These are phyloP conservation scores for Pseudonitzschia multiseries DNA, from an alignment of 108 stramenopile genomes.

Conservation along the genomic window DNA sequence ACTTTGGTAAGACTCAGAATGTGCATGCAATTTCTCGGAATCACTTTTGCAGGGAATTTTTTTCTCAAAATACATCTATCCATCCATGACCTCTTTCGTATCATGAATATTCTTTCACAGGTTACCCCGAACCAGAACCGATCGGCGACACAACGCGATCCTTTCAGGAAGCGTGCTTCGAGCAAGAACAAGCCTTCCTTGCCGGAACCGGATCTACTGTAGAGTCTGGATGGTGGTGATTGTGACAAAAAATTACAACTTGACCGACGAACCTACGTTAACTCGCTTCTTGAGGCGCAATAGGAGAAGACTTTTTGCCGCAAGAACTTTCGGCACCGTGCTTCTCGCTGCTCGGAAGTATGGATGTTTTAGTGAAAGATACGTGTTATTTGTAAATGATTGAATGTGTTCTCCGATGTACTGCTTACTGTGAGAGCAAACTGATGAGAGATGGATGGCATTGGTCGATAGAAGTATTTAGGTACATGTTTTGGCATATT, in stretches of 20 bases:
- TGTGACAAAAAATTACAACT: background rate
- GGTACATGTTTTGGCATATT: too few species aligned
- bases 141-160: slow-evolving; percentile 4
- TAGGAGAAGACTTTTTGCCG: too few species aligned
- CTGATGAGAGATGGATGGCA: too few species aligned
- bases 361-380: too few species aligned
- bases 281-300: too few species aligned
- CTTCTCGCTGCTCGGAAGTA: too few species aligned
- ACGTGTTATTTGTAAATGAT: too few species aligned
- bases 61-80: background rate
- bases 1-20: slow-evolving; percentile 3
- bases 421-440: too few species aligned
- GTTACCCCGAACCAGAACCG: slow-evolving; percentile 3
- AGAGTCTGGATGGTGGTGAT: background rate
- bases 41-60: background rate
- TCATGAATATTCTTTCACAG: background rate
- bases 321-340: too few species aligned
- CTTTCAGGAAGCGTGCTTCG: background rate
- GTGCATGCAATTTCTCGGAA: background rate
- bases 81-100: background rate
- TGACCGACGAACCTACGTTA: too few species aligned
- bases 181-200: slow-evolving; percentile 13
- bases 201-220: background rate
- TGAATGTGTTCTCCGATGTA: too few species aligned
- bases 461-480: too few species aligned